Percentiles rank a stretch among this genome's conserved stretches.
These are phyloP conservation scores for Dacryopinax spathularia DNA, from an alignment of 768 basidiomycete species.

Conservation along the genomic window DNA sequence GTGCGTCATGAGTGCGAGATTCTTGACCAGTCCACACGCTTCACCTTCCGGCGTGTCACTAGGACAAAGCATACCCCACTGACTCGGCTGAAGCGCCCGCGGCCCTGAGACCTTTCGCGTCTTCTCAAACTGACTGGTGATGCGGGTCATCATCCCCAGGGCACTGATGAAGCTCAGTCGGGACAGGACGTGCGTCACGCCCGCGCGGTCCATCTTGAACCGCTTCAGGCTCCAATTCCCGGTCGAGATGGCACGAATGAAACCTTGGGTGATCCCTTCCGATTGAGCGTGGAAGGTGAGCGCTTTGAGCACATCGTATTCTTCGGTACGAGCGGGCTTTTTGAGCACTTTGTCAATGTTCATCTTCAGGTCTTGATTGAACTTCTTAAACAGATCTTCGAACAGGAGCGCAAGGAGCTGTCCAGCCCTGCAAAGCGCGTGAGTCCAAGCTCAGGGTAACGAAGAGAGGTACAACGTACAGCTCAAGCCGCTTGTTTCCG, in stretches of 20 bases:
- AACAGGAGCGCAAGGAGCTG: constrained; percentile 90
- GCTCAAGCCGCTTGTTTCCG: constrained; percentile 93
- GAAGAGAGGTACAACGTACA: constrained; percentile 42
- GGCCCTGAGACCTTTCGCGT: constrained; percentile 97
- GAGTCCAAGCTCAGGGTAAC: constrained; percentile 1
- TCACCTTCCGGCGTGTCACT: constrained; percentile 99
- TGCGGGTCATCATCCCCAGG: constrained; percentile 99
- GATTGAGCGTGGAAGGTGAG: constrained; percentile 72
- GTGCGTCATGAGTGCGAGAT: constrained; percentile 97
- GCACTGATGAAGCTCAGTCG: constrained; percentile 93
- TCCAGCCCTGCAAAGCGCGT: constrained; percentile 53
- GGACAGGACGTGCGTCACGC: constrained; percentile 93
- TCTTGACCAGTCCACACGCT: constrained; percentile 96
- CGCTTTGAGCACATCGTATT: constrained; percentile 87
- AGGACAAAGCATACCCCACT: constrained; percentile 98
- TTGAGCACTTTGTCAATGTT: constrained; percentile 95
- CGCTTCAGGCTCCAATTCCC: constrained; percentile 99
- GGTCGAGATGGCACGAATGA: constrained; percentile 92
- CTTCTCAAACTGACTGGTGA: constrained; percentile 97
- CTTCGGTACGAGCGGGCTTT: constrained; percentile 83
- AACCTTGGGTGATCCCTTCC: constrained; percentile 91
- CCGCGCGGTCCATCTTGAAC: constrained; percentile 98
- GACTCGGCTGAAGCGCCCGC: constrained; percentile 89
- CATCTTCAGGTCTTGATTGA: constrained; percentile 87
- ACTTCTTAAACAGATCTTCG: constrained; percentile 97